Evolutionary conservation across 495 filamentous ascomycete genomes (phyloP).

Genomic region (Beverwykella pulmonaria): DNA sequence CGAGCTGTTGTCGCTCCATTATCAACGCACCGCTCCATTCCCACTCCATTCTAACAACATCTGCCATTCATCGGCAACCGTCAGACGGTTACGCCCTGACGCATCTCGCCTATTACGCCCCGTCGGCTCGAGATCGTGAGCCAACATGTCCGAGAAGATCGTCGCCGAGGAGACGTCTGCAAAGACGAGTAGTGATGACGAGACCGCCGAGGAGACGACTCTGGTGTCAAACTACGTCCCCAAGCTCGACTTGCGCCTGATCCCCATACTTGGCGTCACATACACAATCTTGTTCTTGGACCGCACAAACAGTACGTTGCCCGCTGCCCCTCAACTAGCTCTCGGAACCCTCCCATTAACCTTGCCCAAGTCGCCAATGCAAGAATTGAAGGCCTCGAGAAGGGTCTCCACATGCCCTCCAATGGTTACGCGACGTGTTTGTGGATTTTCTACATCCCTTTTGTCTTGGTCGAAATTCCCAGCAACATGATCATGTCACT

Average conservation of each 20-base stretch:
- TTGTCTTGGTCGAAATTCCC: slow-evolving; percentile 36
- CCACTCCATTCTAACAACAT: no score
- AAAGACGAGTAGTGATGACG: slow-evolving; percentile 14
- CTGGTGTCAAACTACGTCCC: slow-evolving; percentile 12
- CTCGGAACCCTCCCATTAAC: slow-evolving; percentile 7
- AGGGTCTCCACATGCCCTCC: slow-evolving; percentile 24
- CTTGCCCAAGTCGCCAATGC: slow-evolving; percentile 35
- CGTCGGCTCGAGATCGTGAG: not conserved
- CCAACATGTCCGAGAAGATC: slow-evolving; percentile 21
- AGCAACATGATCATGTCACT: slow-evolving; percentile 35
- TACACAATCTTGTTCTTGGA: slow-evolving; percentile 37
- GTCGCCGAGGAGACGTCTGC: not conserved
- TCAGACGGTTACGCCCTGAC: not conserved
- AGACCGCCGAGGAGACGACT: not conserved
- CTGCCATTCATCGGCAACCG: no score
- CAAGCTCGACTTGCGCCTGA: slow-evolving; percentile 29
- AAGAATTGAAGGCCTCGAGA: slow-evolving; percentile 35
- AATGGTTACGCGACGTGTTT: slow-evolving; percentile 31
- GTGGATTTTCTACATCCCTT: slow-evolving; percentile 38
- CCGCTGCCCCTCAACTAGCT: not conserved
- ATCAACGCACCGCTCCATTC: no score
- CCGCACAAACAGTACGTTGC: slow-evolving; percentile 33
- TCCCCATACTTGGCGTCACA: slow-evolving; percentile 29
- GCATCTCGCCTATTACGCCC: not conserved
- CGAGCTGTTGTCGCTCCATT: no score